A percentile compares a stretch with the other conserved stretches of the same genome.
phyloP scores from a whole-genome alignment of 306 rosid species.

The Quercus aquifolioides region DNA sequence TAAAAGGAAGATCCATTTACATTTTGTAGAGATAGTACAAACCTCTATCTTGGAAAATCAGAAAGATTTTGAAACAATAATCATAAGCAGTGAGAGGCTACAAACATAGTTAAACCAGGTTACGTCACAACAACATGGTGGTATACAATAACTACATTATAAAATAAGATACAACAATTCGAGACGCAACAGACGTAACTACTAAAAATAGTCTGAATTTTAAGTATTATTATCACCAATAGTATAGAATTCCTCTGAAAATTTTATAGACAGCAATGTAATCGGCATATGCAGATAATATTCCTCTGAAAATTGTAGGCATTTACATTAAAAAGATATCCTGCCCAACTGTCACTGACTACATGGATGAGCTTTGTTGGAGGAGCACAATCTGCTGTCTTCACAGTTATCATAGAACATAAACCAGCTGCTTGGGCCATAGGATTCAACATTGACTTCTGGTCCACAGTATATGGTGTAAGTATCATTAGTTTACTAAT shows the following conservation, averaged over 20 bases:
- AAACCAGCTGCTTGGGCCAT: slow-evolving; percentile 62
- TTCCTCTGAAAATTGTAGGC: slow-evolving; percentile 45
- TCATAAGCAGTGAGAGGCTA: too few relatives aligned
- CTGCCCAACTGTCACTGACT: slow-evolving; percentile 71
- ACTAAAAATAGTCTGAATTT: too few relatives aligned
- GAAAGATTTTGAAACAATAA: background rate
- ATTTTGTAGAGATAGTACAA: background rate
- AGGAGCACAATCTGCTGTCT: slow-evolving; percentile 74
- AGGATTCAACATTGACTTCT: slow-evolving; percentile 64
- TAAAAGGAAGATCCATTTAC: too few relatives aligned
- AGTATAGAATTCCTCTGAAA: background rate
- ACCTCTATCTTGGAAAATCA: background rate
- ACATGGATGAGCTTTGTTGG: slow-evolving; percentile 77
- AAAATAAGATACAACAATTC: too few relatives aligned
- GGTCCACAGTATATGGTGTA: slow-evolving; percentile 69
- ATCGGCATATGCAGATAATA: background rate
- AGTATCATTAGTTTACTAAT: slow-evolving; percentile 17
- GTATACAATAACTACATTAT: too few relatives aligned
- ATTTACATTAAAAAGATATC: slow-evolving; percentile 72
- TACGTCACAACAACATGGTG: too few relatives aligned
- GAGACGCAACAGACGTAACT: too few relatives aligned
- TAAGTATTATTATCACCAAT: background rate
- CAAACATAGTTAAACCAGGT: too few relatives aligned
- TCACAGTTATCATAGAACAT: slow-evolving; percentile 41
- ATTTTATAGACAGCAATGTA: background rate